Evolutionary conservation across 129 eudicot genomes (phyloP).

Genomic region (Flaveria sonorensis): DNA sequence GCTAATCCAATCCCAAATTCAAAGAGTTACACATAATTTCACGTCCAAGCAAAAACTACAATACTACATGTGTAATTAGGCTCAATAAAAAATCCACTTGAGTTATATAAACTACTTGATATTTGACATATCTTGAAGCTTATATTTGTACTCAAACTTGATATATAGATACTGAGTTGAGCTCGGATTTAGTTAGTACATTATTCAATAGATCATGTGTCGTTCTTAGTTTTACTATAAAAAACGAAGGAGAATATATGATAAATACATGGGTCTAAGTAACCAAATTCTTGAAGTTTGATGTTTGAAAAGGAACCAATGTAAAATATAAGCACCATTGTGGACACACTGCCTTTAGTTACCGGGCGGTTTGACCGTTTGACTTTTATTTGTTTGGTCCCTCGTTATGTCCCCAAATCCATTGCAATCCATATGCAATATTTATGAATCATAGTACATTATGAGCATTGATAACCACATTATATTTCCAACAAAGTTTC

Average conservation of each 20-base stretch:
- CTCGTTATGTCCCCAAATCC: constrained; percentile 25
- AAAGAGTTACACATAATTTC: no score
- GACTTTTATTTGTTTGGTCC: constrained; percentile 25
- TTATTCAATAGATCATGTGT: neutral
- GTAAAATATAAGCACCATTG: constrained; percentile 13
- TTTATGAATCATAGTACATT: constrained; percentile 26
- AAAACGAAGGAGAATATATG: neutral
- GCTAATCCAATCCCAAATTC: neutral
- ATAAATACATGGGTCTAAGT: neutral
- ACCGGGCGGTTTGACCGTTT: constrained; percentile 32
- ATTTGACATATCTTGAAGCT: neutral
- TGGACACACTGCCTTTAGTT: neutral
- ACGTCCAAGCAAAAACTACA: neutral
- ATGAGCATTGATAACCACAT: constrained; percentile 24
- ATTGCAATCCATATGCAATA: constrained; percentile 30
- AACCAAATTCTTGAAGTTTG: neutral
- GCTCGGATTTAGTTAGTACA: no score
- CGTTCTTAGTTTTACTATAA: neutral
- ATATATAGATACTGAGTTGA: neutral
- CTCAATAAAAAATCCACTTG: neutral
- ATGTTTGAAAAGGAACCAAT: neutral
- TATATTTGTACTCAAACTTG: neutral
- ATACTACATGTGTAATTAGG: neutral
- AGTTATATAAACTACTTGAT: neutral
- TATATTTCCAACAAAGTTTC: constrained; percentile 24